phyloP scores from a whole-genome alignment of 306 rosid genomes.

The Styphnolobium japonicum region DNA sequence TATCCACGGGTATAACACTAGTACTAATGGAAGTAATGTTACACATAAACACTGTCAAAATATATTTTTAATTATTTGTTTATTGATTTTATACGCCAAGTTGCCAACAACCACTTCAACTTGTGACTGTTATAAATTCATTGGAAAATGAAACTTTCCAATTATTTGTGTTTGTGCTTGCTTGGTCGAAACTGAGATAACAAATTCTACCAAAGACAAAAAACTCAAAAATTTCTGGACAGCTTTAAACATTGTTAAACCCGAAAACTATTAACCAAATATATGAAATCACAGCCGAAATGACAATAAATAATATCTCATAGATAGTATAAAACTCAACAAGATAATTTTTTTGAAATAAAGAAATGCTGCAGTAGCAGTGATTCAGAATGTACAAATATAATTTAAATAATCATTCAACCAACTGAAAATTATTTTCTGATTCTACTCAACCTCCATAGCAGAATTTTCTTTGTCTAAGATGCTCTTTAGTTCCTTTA shows the following conservation, averaged over 20 bases:
- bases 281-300: background rate
- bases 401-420: background rate
- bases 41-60: too few species aligned
- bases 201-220: too few species aligned
- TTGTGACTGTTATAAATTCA: too few species aligned
- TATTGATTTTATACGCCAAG: too few species aligned
- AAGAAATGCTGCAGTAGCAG: background rate
- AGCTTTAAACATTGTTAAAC: background rate
- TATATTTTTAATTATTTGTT: too few species aligned
- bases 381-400: conserved; percentile 27
- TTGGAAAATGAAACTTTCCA: too few species aligned
- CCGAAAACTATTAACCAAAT: background rate
- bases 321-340: background rate
- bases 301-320: background rate
- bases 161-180: too few species aligned
- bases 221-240: too few species aligned
- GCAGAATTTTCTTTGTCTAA: conserved; percentile 60
- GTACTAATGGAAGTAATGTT: too few species aligned
- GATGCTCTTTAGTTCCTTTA: conserved; percentile 57
- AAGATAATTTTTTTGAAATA: background rate
- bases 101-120: too few species aligned
- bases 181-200: too few species aligned
- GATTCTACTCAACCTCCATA: conserved; percentile 65
- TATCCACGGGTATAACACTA: too few species aligned
- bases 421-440: background rate